A percentile compares a stretch with the other conserved stretches of the same genome.
These are phyloP conservation scores for Sugiyamaella smithiae DNA, from an alignment of 805 yeast species.

Conservation along the genomic window DNA sequence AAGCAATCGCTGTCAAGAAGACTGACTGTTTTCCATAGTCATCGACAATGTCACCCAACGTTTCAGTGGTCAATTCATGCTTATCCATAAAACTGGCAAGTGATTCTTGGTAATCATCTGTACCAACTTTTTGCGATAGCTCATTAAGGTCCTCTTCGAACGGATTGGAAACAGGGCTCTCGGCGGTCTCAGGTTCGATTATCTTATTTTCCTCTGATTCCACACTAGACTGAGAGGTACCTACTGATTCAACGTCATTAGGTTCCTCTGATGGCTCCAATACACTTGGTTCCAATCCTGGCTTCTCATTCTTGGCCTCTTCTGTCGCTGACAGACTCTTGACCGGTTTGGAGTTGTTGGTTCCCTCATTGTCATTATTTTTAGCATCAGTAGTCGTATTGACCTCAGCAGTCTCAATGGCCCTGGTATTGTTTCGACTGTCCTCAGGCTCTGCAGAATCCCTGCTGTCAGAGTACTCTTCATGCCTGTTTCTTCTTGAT, in stretches of 20 bases:
- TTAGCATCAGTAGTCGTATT: neutral
- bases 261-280: too few species aligned
- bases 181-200: too few species aligned
- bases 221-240: too few species aligned
- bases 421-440: too few species aligned
- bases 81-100: neutral
- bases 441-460: neutral
- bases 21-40: slow-evolving; percentile 11
- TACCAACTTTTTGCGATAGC: slow-evolving; percentile 1
- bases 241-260: too few species aligned
- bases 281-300: too few species aligned
- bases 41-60: neutral
- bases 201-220: too few species aligned
- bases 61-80: neutral
- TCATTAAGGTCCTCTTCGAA: neutral
- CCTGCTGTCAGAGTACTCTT: neutral
- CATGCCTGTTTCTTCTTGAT: neutral
- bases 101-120: neutral
- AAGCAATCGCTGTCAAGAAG: slow-evolving; percentile 14
- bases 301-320: too few species aligned
- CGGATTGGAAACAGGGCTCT: too few species aligned
- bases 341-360: too few species aligned
- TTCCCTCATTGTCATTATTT: neutral
- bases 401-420: too few species aligned
- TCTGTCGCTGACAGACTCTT: too few species aligned